Conservation (phyloP, 2,329 filamentous ascomycete genomes). For the Dryadomyces quercus-mongolicae region DNA sequence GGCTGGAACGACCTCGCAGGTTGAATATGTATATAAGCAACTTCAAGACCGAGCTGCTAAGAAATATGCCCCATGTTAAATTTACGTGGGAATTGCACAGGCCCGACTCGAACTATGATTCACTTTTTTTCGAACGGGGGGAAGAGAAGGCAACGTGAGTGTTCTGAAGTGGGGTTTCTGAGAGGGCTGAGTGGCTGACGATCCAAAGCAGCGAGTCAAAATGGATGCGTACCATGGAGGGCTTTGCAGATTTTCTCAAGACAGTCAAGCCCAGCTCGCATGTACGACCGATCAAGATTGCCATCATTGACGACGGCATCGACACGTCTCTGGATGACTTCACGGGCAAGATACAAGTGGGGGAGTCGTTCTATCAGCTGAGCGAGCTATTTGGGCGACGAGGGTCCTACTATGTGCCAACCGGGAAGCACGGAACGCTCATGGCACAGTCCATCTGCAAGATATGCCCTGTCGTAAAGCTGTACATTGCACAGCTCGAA, state of each 20-base stretch:
- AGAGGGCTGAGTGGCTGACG: neutral
- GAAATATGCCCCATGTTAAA: neutral
- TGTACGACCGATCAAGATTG: conserved; percentile 4
- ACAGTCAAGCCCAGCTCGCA: neutral
- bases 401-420: conserved; percentile 7
- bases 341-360: conserved; percentile 3
- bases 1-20: neutral
- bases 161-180: neutral
- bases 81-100: neutral
- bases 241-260: conserved; percentile 3
- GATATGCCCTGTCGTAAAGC: conserved; percentile 3
- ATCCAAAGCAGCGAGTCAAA: neutral
- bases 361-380: conserved; percentile 6
- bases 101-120: conserved; percentile 1
- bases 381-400: conserved; percentile 3
- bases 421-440: conserved; percentile 4
- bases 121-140: neutral
- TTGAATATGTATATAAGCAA: neutral
- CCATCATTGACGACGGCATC: conserved; percentile 8
- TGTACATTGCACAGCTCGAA: conserved; percentile 8
- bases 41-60: neutral
- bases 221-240: conserved; percentile 4
- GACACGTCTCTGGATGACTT: conserved; percentile 5
- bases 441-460: conserved; percentile 6
- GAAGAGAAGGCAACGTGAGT: conserved; percentile 3